Conservation (phyloP, 2,329 filamentous ascomycete species). For the Conoideocrella luteorostrata region DNA sequence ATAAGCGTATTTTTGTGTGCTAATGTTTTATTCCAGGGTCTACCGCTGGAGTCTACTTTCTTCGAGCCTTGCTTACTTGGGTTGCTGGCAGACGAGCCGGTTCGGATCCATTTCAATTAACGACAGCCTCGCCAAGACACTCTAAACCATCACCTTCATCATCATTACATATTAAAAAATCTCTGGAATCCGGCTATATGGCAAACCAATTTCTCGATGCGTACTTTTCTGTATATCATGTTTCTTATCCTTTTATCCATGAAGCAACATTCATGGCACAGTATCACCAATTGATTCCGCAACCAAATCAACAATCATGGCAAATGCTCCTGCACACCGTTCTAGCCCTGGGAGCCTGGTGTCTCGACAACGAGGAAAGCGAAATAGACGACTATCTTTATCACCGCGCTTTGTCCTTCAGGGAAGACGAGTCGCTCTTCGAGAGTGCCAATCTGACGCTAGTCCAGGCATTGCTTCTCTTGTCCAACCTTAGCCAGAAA, state of each 20-base stretch:
- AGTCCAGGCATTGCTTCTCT: slow-evolving; percentile 22
- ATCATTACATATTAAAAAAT: slow-evolving; percentile 12
- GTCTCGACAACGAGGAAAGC: slow-evolving; percentile 18
- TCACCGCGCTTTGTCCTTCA: slow-evolving; percentile 20
- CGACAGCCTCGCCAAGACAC: neutral
- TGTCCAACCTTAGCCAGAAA: slow-evolving; percentile 39
- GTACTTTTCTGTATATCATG: slow-evolving; percentile 39
- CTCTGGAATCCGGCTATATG: slow-evolving; percentile 19
- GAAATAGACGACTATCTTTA: slow-evolving; percentile 24
- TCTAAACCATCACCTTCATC: neutral
- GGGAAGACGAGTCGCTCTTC: slow-evolving; percentile 22
- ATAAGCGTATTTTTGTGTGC: no score
- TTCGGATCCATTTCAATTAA: neutral
- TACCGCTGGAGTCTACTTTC: slow-evolving; percentile 24
- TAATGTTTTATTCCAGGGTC: no score
- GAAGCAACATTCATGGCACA: slow-evolving; percentile 36
- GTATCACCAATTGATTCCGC: slow-evolving; percentile 25
- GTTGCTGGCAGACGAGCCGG: slow-evolving; percentile 11
- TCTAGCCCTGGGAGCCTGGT: slow-evolving; percentile 32
- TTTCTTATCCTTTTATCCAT: slow-evolving; percentile 38
- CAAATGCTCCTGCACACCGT: slow-evolving; percentile 30
- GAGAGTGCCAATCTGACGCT: slow-evolving; percentile 26
- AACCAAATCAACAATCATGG: slow-evolving; percentile 24
- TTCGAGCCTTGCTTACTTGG: slow-evolving; percentile 21
- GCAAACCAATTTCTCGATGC: slow-evolving; percentile 23